Conservation (phyloP, 768 basidiomycete genomes). For the Mycena sanguinolenta region DNA sequence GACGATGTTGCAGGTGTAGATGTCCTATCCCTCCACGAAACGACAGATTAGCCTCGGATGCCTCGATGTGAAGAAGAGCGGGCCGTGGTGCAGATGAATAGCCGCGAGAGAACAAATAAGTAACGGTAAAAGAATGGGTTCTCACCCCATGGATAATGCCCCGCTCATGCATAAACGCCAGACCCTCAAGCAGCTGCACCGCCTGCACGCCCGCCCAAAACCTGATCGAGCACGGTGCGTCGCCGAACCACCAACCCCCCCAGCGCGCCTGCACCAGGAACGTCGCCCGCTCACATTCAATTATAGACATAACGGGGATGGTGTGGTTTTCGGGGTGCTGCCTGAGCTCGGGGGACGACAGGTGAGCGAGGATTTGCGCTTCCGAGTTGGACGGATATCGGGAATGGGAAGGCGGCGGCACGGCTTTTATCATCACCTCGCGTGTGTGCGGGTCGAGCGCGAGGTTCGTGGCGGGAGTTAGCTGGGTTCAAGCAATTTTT, state of each 20-base stretch:
- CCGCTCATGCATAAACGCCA: not conserved
- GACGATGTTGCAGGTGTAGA: not conserved
- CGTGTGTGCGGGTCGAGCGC: not conserved
- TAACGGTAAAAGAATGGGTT: too few species aligned
- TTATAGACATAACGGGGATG: not conserved
- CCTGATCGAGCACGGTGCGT: not conserved
- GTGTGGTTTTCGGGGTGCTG: not conserved
- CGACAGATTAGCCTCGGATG: not conserved
- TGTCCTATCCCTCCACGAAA: too few species aligned
- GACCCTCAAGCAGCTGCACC: not conserved
- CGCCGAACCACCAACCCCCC: not conserved
- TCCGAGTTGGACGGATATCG: too few species aligned
- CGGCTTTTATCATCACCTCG: not conserved
- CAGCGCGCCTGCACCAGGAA: not conserved
- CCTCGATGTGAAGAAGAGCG: not conserved
- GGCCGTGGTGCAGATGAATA: too few species aligned
- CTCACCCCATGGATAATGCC: not conserved
- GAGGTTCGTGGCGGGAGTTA: not conserved
- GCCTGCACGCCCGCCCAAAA: not conserved
- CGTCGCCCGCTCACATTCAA: not conserved
- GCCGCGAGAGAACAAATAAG: too few species aligned
- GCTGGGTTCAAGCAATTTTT: not conserved
- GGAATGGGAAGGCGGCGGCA: not conserved
- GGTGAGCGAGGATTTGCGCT: not conserved
- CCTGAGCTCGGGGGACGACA: not conserved